Evolutionary conservation across 2,329 filamentous ascomycete species (phyloP).

Genomic region (Cytospora mali): DNA sequence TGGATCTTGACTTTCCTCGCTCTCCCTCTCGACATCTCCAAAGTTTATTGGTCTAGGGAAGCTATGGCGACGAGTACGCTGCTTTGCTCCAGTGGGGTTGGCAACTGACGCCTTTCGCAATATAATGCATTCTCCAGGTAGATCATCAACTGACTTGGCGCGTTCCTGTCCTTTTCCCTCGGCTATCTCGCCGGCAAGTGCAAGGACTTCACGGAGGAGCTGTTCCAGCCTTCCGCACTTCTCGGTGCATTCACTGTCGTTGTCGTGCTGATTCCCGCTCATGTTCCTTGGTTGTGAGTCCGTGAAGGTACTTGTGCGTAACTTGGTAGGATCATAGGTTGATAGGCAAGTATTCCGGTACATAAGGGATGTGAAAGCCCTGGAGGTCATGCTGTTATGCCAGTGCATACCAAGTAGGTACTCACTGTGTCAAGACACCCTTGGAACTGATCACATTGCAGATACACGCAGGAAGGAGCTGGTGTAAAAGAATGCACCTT

Average conservation of each 20-base stretch:
- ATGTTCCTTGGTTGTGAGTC: neutral
- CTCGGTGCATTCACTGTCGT: neutral
- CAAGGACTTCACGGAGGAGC: conserved; percentile 19
- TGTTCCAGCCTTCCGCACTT: conserved; percentile 11
- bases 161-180: neutral
- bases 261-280: neutral
- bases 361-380: neutral
- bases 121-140: conserved; percentile 13
- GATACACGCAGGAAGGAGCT: neutral
- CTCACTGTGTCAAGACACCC: no score
- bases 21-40: neutral
- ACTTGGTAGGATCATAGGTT: neutral
- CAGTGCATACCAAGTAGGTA: neutral
- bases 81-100: neutral
- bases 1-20: conserved; percentile 1
- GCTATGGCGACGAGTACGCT: neutral
- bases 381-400: neutral
- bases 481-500: neutral
- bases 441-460: neutral
- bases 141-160: neutral
- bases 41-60: neutral
- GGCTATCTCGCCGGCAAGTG: conserved; percentile 21
- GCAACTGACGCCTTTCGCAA: conserved; percentile 4
- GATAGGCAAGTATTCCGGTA: neutral
- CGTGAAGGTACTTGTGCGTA: neutral